phyloP scores from a whole-genome alignment of 192 early-diverging fungal species.

The Jimgerdemannia lactiflua region DNA sequence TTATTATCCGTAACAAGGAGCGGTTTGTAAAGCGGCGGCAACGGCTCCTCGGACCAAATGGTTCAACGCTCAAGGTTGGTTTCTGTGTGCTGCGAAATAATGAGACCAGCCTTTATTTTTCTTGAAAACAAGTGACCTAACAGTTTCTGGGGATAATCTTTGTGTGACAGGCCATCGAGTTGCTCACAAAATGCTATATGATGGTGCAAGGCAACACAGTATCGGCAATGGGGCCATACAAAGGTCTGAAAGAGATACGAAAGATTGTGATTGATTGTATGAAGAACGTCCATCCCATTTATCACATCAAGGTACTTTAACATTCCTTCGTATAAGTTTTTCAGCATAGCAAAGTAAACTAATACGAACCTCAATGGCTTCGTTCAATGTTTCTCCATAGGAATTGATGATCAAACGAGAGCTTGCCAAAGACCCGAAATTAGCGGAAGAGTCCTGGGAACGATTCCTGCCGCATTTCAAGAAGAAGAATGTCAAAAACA shows the following conservation, averaged over 20 bases:
- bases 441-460: conserved; percentile 95
- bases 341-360: too few relatives aligned
- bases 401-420: conserved; percentile 99
- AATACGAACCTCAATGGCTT: too few relatives aligned
- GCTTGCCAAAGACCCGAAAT: conserved; percentile 93
- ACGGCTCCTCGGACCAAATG: conserved; percentile 91
- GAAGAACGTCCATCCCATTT: conserved; percentile 98
- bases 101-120: not conserved
- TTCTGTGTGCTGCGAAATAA: too few relatives aligned
- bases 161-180: conserved; percentile 76
- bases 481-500: conserved; percentile 73
- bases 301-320: conserved; percentile 85
- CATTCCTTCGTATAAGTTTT: not conserved
- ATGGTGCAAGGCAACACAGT: conserved; percentile 99
- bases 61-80: conserved; percentile 85
- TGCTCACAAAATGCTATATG: conserved; percentile 93
- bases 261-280: conserved; percentile 95
- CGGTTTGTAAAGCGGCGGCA: conserved; percentile 96
- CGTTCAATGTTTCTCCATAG: conserved; percentile 25
- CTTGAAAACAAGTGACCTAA: not conserved
- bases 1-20: conserved; percentile 94
- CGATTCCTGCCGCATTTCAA: conserved; percentile 97
- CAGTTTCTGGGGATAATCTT: not conserved
- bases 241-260: conserved; percentile 84
- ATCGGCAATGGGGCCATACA: conserved; percentile 87